Percentiles rank a stretch among this genome's conserved stretches.
Conservation (phyloP, 225 moss, liverwort and hornwort species). For the Neckera pumila region DNA sequence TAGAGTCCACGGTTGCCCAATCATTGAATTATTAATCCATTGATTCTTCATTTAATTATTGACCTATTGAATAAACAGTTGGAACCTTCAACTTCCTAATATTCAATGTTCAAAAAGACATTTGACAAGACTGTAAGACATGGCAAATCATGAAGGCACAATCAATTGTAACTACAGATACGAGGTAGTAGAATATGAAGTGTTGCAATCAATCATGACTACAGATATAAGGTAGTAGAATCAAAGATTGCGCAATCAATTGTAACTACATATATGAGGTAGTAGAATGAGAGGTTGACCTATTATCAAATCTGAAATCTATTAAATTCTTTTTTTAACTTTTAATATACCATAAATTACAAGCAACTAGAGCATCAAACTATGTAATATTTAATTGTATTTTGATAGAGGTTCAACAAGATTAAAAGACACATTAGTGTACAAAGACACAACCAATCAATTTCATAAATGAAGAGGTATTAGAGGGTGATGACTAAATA, state of each 20-base stretch:
- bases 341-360: fast-evolving
- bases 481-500: fast-evolving
- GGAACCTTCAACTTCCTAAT: fast-evolving
- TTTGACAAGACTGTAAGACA: neutral
- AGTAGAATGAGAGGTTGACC: too few relatives aligned
- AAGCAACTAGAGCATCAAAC: fast-evolving
- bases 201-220: neutral
- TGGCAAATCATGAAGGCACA: neutral
- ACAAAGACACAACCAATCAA: neutral
- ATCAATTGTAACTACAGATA: neutral
- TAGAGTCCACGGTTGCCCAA: fast-evolving
- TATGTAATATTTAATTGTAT: fast-evolving
- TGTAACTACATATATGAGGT: fast-evolving
- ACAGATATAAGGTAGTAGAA: fast-evolving
- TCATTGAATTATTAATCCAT: neutral
- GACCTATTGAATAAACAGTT: fast-evolving
- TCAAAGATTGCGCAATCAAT: neutral
- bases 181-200: fast-evolving
- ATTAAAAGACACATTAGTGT: too few relatives aligned
- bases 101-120: fast-evolving
- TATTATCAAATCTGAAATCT: fast-evolving
- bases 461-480: too few relatives aligned
- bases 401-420: fast-evolving
- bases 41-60: neutral
- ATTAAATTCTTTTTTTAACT: fast-evolving